Conservation (phyloP, 352 stramenopile species). For the Phytophthora melonis region DNA sequence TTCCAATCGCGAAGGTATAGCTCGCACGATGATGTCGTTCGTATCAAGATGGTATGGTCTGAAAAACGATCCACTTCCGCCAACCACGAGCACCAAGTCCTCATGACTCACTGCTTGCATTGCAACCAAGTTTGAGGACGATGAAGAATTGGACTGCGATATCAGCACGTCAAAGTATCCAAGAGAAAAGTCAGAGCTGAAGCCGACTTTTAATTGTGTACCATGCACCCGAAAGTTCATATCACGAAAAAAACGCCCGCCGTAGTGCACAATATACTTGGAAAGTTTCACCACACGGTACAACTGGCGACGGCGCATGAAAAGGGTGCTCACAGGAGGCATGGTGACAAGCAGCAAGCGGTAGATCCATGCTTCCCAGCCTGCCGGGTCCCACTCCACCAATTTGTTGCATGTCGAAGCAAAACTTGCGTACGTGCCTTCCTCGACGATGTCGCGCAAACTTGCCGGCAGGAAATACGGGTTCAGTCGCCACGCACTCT, state of each 20-base stretch:
- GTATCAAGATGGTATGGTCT: conserved; percentile 84
- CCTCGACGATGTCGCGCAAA: conserved; percentile 79
- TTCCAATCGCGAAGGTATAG: conserved; percentile 70
- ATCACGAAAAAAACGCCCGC: conserved; percentile 82
- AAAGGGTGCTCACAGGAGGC: conserved; percentile 64
- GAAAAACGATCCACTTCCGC: conserved; percentile 84
- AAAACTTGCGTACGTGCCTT: conserved; percentile 78
- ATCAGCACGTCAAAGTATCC: conserved; percentile 85
- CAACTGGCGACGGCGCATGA: conserved; percentile 76
- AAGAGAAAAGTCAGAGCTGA: conserved; percentile 87
- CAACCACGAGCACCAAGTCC: conserved; percentile 65
- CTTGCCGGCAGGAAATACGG: conserved; percentile 61
- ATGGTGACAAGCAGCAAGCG: conserved; percentile 55
- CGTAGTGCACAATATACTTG: conserved; percentile 74
- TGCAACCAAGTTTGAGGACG: conserved; percentile 36
- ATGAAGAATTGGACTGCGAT: conserved; percentile 39
- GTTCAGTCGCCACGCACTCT: conserved; percentile 72
- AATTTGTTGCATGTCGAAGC: conserved; percentile 79
- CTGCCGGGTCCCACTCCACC: conserved; percentile 59
- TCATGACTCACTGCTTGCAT: conserved; percentile 37
- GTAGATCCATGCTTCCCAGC: conserved; percentile 79
- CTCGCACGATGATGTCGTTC: conserved; percentile 84
- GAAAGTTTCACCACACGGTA: conserved; percentile 68
- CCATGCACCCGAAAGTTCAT: conserved; percentile 83
- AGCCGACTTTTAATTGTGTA: conserved; percentile 82